phyloP scores from a whole-genome alignment of 345 rosid species.

The Lepidium africanum region DNA sequence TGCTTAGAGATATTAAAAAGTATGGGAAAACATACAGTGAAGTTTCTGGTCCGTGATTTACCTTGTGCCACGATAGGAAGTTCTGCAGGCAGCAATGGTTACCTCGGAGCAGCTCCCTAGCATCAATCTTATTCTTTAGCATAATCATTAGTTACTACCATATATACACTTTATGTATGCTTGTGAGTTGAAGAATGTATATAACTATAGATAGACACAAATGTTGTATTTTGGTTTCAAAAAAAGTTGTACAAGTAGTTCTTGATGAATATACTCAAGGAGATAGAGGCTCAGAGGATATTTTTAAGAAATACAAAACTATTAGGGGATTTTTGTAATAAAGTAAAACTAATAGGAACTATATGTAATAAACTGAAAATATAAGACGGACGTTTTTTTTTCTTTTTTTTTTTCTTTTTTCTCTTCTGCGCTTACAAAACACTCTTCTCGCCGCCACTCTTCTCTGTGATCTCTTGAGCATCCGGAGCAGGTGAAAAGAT shows the following conservation, averaged over 20 bases:
- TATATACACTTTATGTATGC: not conserved
- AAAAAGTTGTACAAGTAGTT: not conserved
- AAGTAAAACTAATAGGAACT: not conserved
- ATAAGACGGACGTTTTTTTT: no score
- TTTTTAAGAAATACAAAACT: not conserved
- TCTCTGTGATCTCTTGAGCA: not conserved
- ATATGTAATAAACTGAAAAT: not conserved
- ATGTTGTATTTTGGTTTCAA: not conserved
- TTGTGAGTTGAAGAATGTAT: slow-evolving; percentile 11
- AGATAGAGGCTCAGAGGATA: not conserved
- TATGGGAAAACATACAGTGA: slow-evolving; percentile 47
- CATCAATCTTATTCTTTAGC: not conserved
- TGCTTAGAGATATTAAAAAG: slow-evolving; percentile 67
- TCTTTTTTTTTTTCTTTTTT: no score
- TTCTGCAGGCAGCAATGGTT: slow-evolving; percentile 57
- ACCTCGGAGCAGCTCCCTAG: slow-evolving; percentile 33
- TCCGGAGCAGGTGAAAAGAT: not conserved
- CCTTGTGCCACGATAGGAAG: slow-evolving; percentile 41
- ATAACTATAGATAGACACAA: not conserved
- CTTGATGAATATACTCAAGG: not conserved
- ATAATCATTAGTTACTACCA: not conserved
- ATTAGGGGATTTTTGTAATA: not conserved
- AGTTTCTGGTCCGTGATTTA: slow-evolving; percentile 57
- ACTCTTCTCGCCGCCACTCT: not conserved
- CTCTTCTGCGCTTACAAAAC: not conserved